phyloP scores from a whole-genome alignment of 164 flowering plant genomes.

The Vitis rupestris region DNA sequence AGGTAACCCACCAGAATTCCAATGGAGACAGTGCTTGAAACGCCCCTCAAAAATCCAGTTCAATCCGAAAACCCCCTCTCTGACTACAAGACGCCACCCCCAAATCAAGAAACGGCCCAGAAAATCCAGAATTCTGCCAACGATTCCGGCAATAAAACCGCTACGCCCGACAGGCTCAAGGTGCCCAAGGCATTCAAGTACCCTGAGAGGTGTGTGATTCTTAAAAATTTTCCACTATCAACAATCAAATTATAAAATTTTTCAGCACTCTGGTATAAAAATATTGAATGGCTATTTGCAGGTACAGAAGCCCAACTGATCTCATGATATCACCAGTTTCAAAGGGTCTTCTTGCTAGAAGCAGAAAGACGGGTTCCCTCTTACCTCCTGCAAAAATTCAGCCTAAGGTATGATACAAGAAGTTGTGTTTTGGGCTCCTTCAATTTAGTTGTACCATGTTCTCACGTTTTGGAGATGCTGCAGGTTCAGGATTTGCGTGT shows the following conservation, averaged over 20 bases:
- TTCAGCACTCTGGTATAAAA: too few relatives aligned
- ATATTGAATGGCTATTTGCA: conserved; percentile 10
- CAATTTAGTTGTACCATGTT: background rate
- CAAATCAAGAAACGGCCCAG: conserved; percentile 3
- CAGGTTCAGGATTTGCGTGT: conserved; percentile 32
- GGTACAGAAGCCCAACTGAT: conserved; percentile 86
- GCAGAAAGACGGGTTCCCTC: conserved; percentile 32
- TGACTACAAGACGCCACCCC: conserved; percentile 20
- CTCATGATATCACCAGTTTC: conserved; percentile 73
- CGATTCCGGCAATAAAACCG: conserved; percentile 22
- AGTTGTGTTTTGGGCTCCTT: background rate
- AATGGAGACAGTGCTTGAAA: conserved; percentile 19
- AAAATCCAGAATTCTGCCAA: conserved; percentile 18
- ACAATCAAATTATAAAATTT: too few relatives aligned
- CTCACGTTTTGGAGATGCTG: background rate
- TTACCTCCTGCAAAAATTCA: conserved; percentile 45
- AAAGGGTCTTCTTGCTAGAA: conserved; percentile 65
- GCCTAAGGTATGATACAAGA: conserved; percentile 28
- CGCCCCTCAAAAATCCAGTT: conserved; percentile 5
- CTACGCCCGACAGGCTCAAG: conserved; percentile 50
- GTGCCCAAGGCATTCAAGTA: conserved; percentile 62
- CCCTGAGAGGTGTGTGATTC: conserved; percentile 47
- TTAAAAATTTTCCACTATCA: too few relatives aligned
- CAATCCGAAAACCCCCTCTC: conserved; percentile 12
- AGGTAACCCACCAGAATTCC: background rate